Evolutionary conservation across 768 basidiomycete species (phyloP), one percentile per base, ranked within the genome.

Genomic region (Termitomyces sp.): DNA sequence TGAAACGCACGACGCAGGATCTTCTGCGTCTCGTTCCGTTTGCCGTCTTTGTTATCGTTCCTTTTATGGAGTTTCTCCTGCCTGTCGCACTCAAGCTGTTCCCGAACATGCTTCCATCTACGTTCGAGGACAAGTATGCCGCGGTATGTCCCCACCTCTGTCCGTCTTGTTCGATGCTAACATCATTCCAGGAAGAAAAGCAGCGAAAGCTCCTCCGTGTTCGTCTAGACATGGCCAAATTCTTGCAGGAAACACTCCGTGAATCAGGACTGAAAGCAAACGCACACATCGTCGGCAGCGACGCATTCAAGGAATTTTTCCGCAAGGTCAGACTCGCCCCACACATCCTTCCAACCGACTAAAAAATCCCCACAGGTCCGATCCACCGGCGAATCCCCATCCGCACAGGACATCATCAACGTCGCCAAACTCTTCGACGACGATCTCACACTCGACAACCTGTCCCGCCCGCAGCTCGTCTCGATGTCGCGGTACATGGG

Each of bases 301-400:
- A 97, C 55, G 92, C 94, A 41, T 99, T 99, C 83, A 98, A 98
- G 70, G 94, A 96, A 72, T 99, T 99, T 77, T 99, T 99, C 87
- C 85, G 93, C 69, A 98, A 98, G 77, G 94, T 92, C n/a, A n/a
- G n/a, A n/a, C n/a, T n/a, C n/a, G n/a, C n/a, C n/a, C n/a, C 15
- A 36, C 6, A n/a, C 18, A 34, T 45, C 5, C 47, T 31, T 37
- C 48, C 18, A 26, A 13, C 42, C 29, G 13, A 20, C 24, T 34
- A 7, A 46, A 13, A 36, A 51, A 49, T 29, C 29, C 34, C 10
- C 34, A 6, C 62, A 90, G 89, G 87, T 94, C 59, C 90, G 97
- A 52, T 91, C 92, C 4, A 98, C 96, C 0, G 97, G 97, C 49
- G 97, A 98, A 78, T 82, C 86, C 1, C 96, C 97, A 15, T 94